Evolutionary conservation across 768 basidiomycete genomes (phyloP), one percentile per base, ranked within the genome.

Genomic region (Kwoniella europaea): DNA sequence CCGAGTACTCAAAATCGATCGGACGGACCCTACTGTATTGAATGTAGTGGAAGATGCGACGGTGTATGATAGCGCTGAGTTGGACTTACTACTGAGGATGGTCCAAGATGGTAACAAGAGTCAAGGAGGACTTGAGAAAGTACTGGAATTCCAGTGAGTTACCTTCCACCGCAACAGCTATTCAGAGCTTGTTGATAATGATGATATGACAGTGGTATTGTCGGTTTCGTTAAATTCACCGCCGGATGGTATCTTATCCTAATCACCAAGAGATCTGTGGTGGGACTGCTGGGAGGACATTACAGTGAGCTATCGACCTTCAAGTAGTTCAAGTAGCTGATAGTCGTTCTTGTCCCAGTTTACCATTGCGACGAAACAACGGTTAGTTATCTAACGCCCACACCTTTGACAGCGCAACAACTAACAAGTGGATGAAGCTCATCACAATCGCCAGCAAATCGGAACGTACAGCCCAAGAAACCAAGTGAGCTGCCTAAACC

Each of bases 191-290:
- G 20, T 52, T 42, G 46, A 22, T 52, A 50, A 55, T 22, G 50
- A 43, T 71, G 71, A 68, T 35, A 10, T 20, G 4, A 6, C 55
- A 83, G 82, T 58, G 82, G 82, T 29, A 80, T 83, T 20, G 78
- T 83, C 41, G 96, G 96, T 0, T 98, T 99, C 79, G 90, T 98
- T 66, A 88, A 89, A 55, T 98, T 98, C 82, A 97, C 94, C 2
- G 91, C 94, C 1, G 93, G 94, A 10, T 98, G 93, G 92, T 98
- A 98, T 82, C 90, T 98, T 88, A 88, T 99, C 61, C 84, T 94
- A 22, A 90, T 98, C 73, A 89, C 92, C 58, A 93, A 95, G 81
- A 89, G 94, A 53, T 91, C 92, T 9, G 91, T 94, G 7, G 95
- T 98, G 52, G 94, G 94, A 0, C 87, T 99, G 4, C 86, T 99